Base-by-base conservation (phyloP, 139 green algal genomes). In the Tetradesmus obliquus region DNA sequence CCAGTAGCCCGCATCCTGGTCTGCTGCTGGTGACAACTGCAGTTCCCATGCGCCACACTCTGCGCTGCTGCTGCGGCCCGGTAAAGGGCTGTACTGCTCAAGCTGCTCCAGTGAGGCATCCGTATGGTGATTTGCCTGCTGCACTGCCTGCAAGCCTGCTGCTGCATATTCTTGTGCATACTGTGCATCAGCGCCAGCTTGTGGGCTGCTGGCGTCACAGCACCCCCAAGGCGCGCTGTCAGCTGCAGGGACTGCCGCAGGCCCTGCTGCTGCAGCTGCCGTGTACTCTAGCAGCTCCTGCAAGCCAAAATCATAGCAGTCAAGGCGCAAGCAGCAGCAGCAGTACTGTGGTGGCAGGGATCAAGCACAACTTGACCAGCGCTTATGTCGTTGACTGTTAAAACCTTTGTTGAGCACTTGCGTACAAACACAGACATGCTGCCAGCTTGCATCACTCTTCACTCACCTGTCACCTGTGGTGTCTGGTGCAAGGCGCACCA, bases 281-380 rank as follows among this genome's bases (percentile, higher is more conserved):
- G 85, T 90, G 85, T 82, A 90, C 13, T 90, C 85, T 5, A 90
- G 85, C 15, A 90, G 85, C 66, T 90, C 85, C 66, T 82, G 84
- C 82, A 82, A 10, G 74, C 3, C 5, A 54, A 13, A n/a, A 45
- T 51, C 13, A 17, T 1, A 53, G 60, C 10, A 72, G 60, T 10
- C 60, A 72, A 72, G 60, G 60, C 32, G 32, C 0, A 45, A 19
- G 66, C 15, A 76, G 66, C 62, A 72, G 62, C 62, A 72, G 10
- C 62, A 72, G 62, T 13, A 66, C 32, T 45, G 32, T 45, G 32
- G 0, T 45, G 32, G 32, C 32, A 45, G 32, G 32, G 32, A 45
- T 45, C 32, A 45, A 45, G 32, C 32, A 45, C 32, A 45, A 45
- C 32, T 45, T 45, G 32, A 45, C 32, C 32, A 45, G 32, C 32